phyloP scores from a whole-genome alignment of 176 grass and related monocot genomes.

The Oryza brachyantha region DNA sequence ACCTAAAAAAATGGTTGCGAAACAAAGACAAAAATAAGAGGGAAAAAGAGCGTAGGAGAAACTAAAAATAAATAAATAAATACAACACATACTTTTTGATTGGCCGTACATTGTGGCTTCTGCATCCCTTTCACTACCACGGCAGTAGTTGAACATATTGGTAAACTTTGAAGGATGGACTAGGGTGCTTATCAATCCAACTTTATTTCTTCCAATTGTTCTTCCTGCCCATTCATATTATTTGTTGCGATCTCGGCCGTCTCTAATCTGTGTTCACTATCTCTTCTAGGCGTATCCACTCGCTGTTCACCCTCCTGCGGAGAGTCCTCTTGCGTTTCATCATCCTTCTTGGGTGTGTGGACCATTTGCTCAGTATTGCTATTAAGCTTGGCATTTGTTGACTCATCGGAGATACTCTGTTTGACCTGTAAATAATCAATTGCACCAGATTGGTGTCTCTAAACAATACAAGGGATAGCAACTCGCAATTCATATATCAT shows the following conservation, averaged over 20 bases:
- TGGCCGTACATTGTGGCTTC: constrained; percentile 18
- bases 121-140: background rate
- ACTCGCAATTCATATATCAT: background rate
- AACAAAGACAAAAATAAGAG: background rate
- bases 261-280: constrained; percentile 25
- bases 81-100: constrained; percentile 36
- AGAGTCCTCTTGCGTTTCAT: constrained; percentile 17
- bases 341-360: constrained; percentile 32
- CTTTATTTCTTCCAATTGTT: constrained; percentile 42
- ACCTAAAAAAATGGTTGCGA: constrained; percentile 21
- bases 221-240: constrained; percentile 20
- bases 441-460: background rate
- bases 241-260: constrained; percentile 12
- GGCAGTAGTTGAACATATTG: constrained; percentile 16
- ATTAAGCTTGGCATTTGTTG: constrained; percentile 28
- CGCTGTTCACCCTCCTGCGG: constrained; percentile 22
- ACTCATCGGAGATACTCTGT: constrained; percentile 41
- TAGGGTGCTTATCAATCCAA: constrained; percentile 36
- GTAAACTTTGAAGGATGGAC: background rate
- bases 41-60: background rate
- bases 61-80: constrained; percentile 17
- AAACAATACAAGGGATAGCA: constrained; percentile 11
- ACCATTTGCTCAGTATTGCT: constrained; percentile 29
- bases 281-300: constrained; percentile 24
- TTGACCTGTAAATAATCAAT: constrained; percentile 44